Base-by-base conservation (phyloP, 2,329 filamentous ascomycete genomes). In the Penicillium sp. region DNA sequence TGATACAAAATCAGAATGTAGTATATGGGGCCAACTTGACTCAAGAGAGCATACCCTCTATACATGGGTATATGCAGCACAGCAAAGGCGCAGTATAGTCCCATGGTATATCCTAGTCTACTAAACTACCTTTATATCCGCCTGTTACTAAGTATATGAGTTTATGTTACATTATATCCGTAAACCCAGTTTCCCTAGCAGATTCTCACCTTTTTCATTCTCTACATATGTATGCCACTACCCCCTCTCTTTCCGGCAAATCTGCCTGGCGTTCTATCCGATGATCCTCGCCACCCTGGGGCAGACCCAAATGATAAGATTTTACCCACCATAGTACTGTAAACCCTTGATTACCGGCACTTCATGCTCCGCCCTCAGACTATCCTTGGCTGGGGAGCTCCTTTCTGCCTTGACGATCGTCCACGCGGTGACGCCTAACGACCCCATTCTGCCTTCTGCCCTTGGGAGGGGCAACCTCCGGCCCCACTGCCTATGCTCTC, bases 401-500 rank as follows among this genome's bases (percentile, higher is more conserved):
- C 26, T 31, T 29, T 45, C 42, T 31, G 28, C 28, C 28, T 45
- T 31, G 42, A 45, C 42, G 16, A 45, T 45, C 42, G 3, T 44
- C 39, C 42, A 45, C 28, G 37, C 37, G 42, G 28, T 29, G 42
- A 45, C 42, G 42, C 24, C 42, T 45, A n/a, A 43, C 24, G 39
- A 19, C 42, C 42, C 24, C 18, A 16, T 21, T 29, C n/a, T 45
- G 42, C n/a, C 26, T 31, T 31, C 2, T 19, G 18, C 28, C 50
- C 37, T 44, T 24, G 28, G n/a, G 52, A 42, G 26, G 46, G 52
- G 51, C 51, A 23, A 46, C 18, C 44, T 34, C 42, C 42, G 26
- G 24, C 50, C 57, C 52, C 56, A 55, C 59, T 49, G 28, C 6
- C 24, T 14, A 16, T 19, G 14, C 24, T 31, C n/a, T 29, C 31